Evolutionary conservation across 257 asterid species (phyloP), one percentile per base, ranked within the genome.

Genomic region (Petunia secreta): DNA sequence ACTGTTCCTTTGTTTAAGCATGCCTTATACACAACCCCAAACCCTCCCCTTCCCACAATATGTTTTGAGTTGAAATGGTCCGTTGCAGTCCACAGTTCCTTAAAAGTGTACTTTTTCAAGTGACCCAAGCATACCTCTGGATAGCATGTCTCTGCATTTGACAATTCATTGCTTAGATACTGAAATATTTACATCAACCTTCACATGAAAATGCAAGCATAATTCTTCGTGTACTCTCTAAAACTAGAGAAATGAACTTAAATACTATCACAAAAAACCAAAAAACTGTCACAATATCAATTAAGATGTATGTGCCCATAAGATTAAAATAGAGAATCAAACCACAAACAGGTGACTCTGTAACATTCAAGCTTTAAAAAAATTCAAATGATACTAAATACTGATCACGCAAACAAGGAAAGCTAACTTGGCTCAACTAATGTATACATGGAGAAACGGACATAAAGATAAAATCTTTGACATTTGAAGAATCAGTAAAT

Each of bases 81-180:
- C 0, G 99, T 96, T 16, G 99, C 94, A 8, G 89, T 85, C 83
- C 96, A 82, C 60, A 96, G 98, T 82, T 96, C 99, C 87, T 96
- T 96, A 83, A 92, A 92, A 16, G 91, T 73, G 81, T 90, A 94
- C 85, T 93, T 86, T 86, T 93, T 86, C 50, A 96, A 79, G 80
- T 96, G 98, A 7, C 99, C 99, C 76, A 94, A 86, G 25, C 98
- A 88, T 73, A 96, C 96, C 86, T 94, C 98, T 0, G 97, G 99
- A 84, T 96, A 97, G 66, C 90, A 91, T 85, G 88, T 95, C 79
- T 96, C 99, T 96, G 95, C 87, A 64, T 71, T 37, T 54, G 68
- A 69, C 80, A 68, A 65, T 57, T 39, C 50, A 10, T 59, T 2
- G 36, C 36, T 80, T 75, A 80, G 59, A 48, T 59, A 43, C 75